Evolutionary conservation across 23 red algal genomes (phyloP).

Genomic region (Agarophyton chilense): DNA sequence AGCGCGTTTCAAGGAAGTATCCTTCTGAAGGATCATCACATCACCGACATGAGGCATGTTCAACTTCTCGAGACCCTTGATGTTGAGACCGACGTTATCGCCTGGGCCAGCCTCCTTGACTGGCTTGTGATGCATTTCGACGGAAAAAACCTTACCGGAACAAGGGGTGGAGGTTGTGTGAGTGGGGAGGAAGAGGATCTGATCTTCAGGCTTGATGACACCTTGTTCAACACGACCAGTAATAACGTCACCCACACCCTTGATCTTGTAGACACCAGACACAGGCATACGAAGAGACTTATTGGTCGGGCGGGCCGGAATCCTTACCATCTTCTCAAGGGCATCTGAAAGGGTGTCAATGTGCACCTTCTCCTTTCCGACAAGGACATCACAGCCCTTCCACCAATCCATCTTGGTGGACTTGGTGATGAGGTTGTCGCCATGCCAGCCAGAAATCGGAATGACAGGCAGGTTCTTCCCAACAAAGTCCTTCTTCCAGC

Average conservation of each 20-base stretch:
- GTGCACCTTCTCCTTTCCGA: slow-evolving; percentile 77
- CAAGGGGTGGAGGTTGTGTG: slow-evolving; percentile 77
- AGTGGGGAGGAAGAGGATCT: slow-evolving; percentile 91
- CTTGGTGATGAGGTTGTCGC: slow-evolving; percentile 96
- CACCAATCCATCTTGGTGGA: slow-evolving; percentile 79
- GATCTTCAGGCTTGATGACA: slow-evolving; percentile 91
- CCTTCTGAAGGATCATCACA: slow-evolving; percentile 83
- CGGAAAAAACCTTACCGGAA: slow-evolving; percentile 87
- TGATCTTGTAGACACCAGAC: slow-evolving; percentile 99
- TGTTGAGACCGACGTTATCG: slow-evolving; percentile 99
- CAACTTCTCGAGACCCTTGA: slow-evolving; percentile 92
- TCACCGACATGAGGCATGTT: slow-evolving; percentile 95
- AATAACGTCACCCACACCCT: slow-evolving; percentile 96
- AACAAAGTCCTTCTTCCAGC: slow-evolving; percentile 92
- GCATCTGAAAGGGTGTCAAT: slow-evolving; percentile 67
- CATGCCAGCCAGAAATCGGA: slow-evolving; percentile 98
- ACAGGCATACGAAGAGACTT: slow-evolving; percentile 86
- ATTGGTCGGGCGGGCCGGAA: slow-evolving; percentile 42
- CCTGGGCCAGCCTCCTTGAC: slow-evolving; percentile 89
- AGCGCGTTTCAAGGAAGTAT: slow-evolving; percentile 79
- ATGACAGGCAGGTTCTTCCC: slow-evolving; percentile 87
- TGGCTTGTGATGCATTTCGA: slow-evolving; percentile 99
- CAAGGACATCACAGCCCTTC: slow-evolving; percentile 65
- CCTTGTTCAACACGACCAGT: slow-evolving; percentile 98
- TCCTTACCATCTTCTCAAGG: slow-evolving; percentile 79